These are phyloP conservation scores for Berberis thunbergii DNA, from an alignment of 164 flowering plant species.

Conservation along the genomic window DNA sequence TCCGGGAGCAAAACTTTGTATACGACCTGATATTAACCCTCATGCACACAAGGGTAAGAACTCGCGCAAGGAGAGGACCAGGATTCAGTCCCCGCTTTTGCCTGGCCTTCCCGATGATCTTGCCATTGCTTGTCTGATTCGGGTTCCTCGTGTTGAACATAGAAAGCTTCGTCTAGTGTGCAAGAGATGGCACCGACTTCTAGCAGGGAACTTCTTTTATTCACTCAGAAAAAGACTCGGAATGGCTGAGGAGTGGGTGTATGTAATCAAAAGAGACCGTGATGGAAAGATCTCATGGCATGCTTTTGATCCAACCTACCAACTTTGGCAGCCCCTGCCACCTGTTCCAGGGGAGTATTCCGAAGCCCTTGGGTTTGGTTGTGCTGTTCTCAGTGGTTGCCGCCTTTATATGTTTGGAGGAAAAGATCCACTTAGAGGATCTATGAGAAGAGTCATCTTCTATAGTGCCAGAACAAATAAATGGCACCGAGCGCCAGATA, in stretches of 20 bases:
- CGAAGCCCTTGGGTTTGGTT: slow-evolving; percentile 85
- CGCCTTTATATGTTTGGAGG: slow-evolving; percentile 89
- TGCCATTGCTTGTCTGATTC: slow-evolving; percentile 84
- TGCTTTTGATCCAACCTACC: slow-evolving; percentile 83
- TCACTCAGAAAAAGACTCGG: slow-evolving; percentile 74
- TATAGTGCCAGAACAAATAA: slow-evolving; percentile 87
- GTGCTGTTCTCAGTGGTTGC: slow-evolving; percentile 90
- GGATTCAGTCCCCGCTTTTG: slow-evolving; percentile 74
- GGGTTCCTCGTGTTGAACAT: slow-evolving; percentile 92
- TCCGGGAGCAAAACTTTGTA: slow-evolving; percentile 79
- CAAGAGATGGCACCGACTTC: slow-evolving; percentile 86
- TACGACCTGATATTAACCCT: slow-evolving; percentile 79
- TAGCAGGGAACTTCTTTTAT: slow-evolving; percentile 76
- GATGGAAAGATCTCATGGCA: slow-evolving; percentile 93
- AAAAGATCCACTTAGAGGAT: slow-evolving; percentile 78
- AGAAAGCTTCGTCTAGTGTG: slow-evolving; percentile 83
- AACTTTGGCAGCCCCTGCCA: slow-evolving; percentile 94
- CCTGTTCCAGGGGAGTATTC: slow-evolving; percentile 85
- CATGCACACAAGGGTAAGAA: slow-evolving; percentile 62
- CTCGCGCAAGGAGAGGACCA: slow-evolving; percentile 60
- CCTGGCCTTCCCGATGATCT: slow-evolving; percentile 98
- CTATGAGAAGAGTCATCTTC: slow-evolving; percentile 82
- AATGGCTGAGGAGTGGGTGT: slow-evolving; percentile 97
- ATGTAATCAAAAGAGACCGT: slow-evolving; percentile 88
- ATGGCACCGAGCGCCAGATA: slow-evolving; percentile 92